A percentile compares a stretch with the other conserved stretches of the same genome.
phyloP scores from a whole-genome alignment of 2,329 filamentous ascomycete genomes.

The Arthrinium phaeospermum region DNA sequence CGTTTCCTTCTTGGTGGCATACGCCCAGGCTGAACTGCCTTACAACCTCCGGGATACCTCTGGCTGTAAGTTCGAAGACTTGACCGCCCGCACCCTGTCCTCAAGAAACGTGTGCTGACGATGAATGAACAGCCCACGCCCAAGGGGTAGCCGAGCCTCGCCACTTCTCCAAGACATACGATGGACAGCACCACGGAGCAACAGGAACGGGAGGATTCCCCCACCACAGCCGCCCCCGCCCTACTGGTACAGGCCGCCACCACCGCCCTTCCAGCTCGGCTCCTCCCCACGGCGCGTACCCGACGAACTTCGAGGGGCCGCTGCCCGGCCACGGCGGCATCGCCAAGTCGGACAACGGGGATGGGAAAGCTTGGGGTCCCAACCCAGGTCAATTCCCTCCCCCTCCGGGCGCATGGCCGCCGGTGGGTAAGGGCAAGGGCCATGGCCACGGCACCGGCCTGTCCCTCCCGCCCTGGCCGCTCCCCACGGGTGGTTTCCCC shows the following conservation, averaged over 20 bases:
- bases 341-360: neutral
- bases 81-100: neutral
- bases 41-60: neutral
- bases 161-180: neutral
- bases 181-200: neutral
- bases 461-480: neutral
- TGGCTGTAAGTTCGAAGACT: neutral
- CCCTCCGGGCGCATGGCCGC: neutral
- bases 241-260: neutral
- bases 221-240: neutral
- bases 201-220: neutral
- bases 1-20: neutral
- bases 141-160: neutral
- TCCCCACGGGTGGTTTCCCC: neutral
- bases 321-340: neutral
- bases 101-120: neutral
- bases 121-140: neutral
- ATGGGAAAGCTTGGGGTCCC: neutral
- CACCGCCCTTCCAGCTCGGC: neutral
- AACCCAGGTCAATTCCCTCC: neutral
- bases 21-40: neutral
- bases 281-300: neutral
- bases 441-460: neutral
- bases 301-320: neutral
- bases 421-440: neutral